Percentiles rank a stretch among this genome's conserved stretches.
phyloP scores from a whole-genome alignment of 1,284 basidiomycete species.

The Ganoderma sinense region DNA sequence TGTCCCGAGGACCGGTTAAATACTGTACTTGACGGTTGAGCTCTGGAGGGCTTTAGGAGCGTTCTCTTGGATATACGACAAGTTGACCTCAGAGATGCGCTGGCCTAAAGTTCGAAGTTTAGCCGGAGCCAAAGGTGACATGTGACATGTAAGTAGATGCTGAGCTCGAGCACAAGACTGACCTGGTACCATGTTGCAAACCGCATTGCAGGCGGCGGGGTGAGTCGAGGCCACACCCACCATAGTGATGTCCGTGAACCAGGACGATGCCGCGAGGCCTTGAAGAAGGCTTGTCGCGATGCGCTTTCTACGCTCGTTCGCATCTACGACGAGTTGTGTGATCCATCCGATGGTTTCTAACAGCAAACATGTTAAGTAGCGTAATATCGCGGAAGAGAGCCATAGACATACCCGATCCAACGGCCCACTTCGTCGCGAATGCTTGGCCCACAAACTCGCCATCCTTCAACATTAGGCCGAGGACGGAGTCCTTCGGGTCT shows the following conservation, averaged over 20 bases:
- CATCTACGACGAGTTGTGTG: conserved; percentile 30
- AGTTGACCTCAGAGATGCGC: conserved; percentile 15
- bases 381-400: no score
- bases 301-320: conserved; percentile 16
- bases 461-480: conserved; percentile 10
- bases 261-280: conserved; percentile 12
- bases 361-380: no score
- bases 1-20: no score
- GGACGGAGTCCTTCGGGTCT: conserved; percentile 8
- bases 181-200: conserved; percentile 24
- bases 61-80: conserved; percentile 18
- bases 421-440: conserved; percentile 26
- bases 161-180: background rate
- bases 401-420: conserved; percentile 12
- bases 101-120: background rate
- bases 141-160: background rate
- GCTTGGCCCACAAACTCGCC: conserved; percentile 29
- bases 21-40: conserved; percentile 17
- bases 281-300: conserved; percentile 27
- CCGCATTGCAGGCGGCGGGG: conserved; percentile 24
- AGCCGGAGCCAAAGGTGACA: background rate
- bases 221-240: conserved; percentile 31
- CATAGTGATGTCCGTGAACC: conserved; percentile 20
- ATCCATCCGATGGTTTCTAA: conserved; percentile 30
- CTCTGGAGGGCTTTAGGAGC: conserved; percentile 12